Conservation (phyloP, 1,284 basidiomycete genomes). For the Heterobasidion parviporum region DNA sequence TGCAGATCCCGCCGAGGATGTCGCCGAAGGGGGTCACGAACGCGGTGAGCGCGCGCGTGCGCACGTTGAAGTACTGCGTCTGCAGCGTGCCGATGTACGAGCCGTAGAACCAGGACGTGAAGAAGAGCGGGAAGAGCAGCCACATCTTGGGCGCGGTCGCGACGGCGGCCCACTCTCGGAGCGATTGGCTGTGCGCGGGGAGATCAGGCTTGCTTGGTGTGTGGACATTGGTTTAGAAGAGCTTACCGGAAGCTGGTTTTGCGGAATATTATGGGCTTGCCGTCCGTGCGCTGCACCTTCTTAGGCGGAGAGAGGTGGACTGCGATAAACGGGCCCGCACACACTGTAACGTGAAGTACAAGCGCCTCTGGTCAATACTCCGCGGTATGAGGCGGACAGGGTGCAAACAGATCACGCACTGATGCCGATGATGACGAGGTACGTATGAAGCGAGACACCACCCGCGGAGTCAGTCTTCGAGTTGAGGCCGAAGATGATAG, state of each 20-base stretch:
- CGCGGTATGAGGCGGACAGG: background rate
- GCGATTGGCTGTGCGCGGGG: background rate
- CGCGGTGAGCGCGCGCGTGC: background rate
- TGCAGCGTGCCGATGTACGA: background rate
- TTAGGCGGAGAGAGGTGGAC: background rate
- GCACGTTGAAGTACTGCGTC: background rate
- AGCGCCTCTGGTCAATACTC: background rate
- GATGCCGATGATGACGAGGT: background rate
- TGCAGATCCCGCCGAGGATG: background rate
- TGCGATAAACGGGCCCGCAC: background rate
- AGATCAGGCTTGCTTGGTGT: background rate
- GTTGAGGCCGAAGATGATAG: background rate
- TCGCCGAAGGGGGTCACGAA: background rate
- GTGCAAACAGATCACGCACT: background rate
- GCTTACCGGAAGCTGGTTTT: background rate
- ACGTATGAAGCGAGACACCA: background rate
- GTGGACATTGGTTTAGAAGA: too few species aligned
- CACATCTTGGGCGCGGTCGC: background rate
- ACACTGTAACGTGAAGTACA: background rate
- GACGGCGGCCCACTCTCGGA: background rate
- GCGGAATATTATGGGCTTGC: background rate
- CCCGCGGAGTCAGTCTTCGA: background rate
- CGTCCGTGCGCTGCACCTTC: background rate
- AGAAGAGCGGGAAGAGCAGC: background rate
- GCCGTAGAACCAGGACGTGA: background rate